Evolutionary conservation across 2,329 filamentous ascomycete genomes (phyloP), one percentile per base, ranked within the genome.

Genomic region (Talaromyces sp.): DNA sequence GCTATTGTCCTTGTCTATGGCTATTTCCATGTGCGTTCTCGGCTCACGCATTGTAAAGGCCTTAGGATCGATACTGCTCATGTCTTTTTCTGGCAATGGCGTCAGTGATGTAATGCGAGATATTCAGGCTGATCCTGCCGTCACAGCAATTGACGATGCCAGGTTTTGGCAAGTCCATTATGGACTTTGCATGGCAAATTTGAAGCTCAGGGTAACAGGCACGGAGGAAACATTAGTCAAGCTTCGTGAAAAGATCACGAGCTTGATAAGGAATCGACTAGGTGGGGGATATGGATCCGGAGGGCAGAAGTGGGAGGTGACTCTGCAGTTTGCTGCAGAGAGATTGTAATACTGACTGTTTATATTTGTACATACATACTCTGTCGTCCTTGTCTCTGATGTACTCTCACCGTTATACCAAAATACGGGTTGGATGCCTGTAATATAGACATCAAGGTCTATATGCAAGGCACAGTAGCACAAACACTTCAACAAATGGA

Each of bases 131-230:
- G 93, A 97, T 71, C 87, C 90, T 1, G 85, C 85, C 63, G 88
- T 98, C 31, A 85, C 85, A 52, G 85, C 85, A 1, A 88, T 99
- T 56, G 92, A 97, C 65, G 93, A 97, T 73, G 94, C 93, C 1
- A 89, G 93, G 74, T 97, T 99, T 77, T 99, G 95, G 95, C 95
- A 99, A 81, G 95, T 97, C 14, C 95, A 99, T 78, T 97, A 98
- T 75, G 93, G 94, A 1, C 83, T 98, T 47, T 96, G 93, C 74
- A 96, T 98, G 90, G 95, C 95, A 9, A 97, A 96, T 74, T 77
- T 99, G 69, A 96, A 92, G 76, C 78, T 99, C 22, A 85, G 88
- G 66, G 86, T 97, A 31, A 75, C 79, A 65, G 89, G 88, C 4
- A 88, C 90, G 50, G 92, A 95, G 67, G 86, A 89, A 14, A 85